Percentiles rank a stretch among this genome's conserved stretches.
Evolutionary conservation across 2,329 filamentous ascomycete genomes (phyloP).

Genomic region (Diaporthe eres): DNA sequence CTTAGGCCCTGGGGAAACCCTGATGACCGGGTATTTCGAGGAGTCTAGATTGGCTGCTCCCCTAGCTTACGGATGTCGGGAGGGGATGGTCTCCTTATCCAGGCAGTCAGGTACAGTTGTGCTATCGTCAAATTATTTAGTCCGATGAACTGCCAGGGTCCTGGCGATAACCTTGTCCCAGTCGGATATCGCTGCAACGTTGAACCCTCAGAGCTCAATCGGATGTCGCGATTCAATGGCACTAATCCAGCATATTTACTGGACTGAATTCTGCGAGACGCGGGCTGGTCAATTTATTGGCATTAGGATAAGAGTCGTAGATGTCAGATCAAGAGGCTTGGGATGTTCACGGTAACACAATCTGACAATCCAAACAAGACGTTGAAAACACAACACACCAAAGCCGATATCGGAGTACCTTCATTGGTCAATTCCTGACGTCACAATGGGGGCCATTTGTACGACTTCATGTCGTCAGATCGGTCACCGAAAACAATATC

Average conservation of each 20-base stretch:
- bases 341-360: not conserved
- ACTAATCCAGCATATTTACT: not conserved
- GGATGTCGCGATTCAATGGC: not conserved
- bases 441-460: slow-evolving; percentile 27
- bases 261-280: not conserved
- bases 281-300: no score
- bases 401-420: slow-evolving; percentile 37
- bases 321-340: not conserved
- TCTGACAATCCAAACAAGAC: not conserved
- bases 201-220: not conserved
- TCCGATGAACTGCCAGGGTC: no score
- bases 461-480: slow-evolving; percentile 6
- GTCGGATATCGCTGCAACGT: not conserved
- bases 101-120: not conserved
- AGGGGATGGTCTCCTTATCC: not conserved
- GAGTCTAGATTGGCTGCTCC: not conserved
- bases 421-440: slow-evolving; percentile 29
- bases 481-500: no score
- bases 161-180: not conserved
- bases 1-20: not conserved
- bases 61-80: not conserved
- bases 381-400: not conserved
- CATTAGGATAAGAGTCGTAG: not conserved
- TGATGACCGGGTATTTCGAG: not conserved
- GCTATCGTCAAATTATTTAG: not conserved